Evolutionary conservation across 495 filamentous ascomycete genomes (phyloP).

Genomic region (Evernia prunastri): DNA sequence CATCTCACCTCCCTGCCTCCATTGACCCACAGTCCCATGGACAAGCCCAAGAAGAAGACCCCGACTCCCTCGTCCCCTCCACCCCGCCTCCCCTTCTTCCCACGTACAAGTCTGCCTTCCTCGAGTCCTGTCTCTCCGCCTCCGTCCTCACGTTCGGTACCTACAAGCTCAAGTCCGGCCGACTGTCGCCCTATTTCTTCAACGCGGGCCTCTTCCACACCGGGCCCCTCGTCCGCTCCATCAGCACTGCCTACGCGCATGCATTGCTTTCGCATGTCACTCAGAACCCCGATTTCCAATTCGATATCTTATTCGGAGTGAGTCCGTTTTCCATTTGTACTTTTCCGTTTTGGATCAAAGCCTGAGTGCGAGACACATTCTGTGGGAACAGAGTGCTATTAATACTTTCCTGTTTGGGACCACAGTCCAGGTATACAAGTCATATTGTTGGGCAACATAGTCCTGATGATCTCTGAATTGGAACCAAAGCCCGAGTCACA

Average conservation of each 20-base stretch:
- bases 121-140: constrained; percentile 62
- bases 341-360: too few species aligned
- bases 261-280: constrained; percentile 46
- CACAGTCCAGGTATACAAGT: too few species aligned
- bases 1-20: background rate
- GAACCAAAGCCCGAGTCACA: too few species aligned
- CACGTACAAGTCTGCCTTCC: constrained; percentile 62
- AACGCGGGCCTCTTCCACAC: constrained; percentile 83
- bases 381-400: too few species aligned
- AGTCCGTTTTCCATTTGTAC: too few species aligned
- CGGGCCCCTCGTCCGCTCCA: constrained; percentile 62
- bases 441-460: too few species aligned
- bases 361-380: too few species aligned
- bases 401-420: too few species aligned
- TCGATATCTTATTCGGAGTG: constrained; percentile 50
- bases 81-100: constrained; percentile 3
- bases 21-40: background rate
- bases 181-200: constrained; percentile 97
- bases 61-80: constrained; percentile 12
- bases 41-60: constrained; percentile 16
- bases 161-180: constrained; percentile 85
- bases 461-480: too few species aligned
- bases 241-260: constrained; percentile 72
- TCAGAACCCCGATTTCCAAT: constrained; percentile 35
- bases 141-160: constrained; percentile 81